Evolutionary conservation across 345 rosid species (phyloP).

Genomic region (Salix caprea): DNA sequence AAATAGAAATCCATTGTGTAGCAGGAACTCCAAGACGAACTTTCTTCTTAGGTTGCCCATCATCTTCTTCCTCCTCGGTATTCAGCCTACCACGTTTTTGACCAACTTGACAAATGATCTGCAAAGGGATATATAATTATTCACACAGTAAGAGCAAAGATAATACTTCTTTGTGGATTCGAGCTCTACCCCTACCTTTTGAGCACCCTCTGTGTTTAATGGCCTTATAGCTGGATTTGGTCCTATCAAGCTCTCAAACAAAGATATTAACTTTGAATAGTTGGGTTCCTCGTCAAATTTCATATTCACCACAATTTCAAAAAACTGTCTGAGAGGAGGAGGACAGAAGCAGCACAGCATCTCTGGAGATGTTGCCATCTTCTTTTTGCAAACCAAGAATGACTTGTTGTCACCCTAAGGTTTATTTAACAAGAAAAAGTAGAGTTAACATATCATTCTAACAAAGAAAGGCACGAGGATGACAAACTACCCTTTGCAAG

Average conservation of each 20-base stretch:
- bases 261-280: conserved; percentile 29
- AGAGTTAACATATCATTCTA: neutral
- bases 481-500: neutral
- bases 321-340: conserved; percentile 27
- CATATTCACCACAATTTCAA: conserved; percentile 33
- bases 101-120: conserved; percentile 59
- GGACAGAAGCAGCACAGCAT: conserved; percentile 33
- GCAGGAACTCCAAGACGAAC: conserved; percentile 36
- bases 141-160: neutral
- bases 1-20: conserved; percentile 31
- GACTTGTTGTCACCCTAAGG: conserved; percentile 32
- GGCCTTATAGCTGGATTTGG: conserved; percentile 37
- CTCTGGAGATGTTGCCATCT: conserved; percentile 35
- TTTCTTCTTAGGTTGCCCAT: conserved; percentile 31
- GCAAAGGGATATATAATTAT: conserved; percentile 18
- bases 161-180: neutral
- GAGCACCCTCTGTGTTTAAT: conserved; percentile 36
- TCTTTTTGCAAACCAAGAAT: conserved; percentile 36
- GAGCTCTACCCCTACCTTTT: conserved; percentile 15
- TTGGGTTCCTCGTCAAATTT: conserved; percentile 35
- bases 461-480: neutral
- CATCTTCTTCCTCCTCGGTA: conserved; percentile 30
- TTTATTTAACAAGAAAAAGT: neutral
- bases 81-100: conserved; percentile 34
- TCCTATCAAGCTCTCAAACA: conserved; percentile 28